Percentiles rank a stretch among this genome's conserved stretches.
Conservation (phyloP, 116 monocot species). For the Cymodocea nodosa region DNA sequence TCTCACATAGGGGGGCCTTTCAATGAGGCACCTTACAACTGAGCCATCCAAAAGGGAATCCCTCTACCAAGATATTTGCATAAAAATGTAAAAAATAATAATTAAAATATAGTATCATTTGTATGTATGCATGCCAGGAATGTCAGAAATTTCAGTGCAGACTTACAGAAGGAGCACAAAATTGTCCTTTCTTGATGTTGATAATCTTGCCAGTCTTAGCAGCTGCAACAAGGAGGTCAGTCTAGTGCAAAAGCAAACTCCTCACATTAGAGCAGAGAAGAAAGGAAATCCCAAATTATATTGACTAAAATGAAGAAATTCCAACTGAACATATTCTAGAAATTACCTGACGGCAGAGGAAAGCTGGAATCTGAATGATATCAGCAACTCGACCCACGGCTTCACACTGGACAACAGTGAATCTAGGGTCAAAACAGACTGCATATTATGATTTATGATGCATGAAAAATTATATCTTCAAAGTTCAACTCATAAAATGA, state of each 20-base stretch:
- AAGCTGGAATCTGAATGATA: conserved; percentile 74
- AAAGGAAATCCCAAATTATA: neutral
- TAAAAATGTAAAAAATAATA: no score
- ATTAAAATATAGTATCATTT: no score
- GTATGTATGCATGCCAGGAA: neutral
- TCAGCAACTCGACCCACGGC: conserved; percentile 90
- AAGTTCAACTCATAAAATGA: no score
- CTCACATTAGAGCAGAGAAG: no score
- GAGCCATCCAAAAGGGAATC: no score
- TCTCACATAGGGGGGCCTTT: no score
- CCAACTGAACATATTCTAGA: neutral
- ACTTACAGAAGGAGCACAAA: conserved; percentile 69
- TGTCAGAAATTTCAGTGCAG: neutral
- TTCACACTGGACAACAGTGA: conserved; percentile 53
- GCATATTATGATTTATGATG: neutral
- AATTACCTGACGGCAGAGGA: conserved; percentile 54
- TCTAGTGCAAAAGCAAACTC: conserved; percentile 18
- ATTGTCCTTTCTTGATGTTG: conserved; percentile 78
- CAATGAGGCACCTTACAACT: no score
- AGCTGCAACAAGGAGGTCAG: conserved; percentile 64
- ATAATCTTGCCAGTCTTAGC: conserved; percentile 64
- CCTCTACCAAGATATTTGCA: no score
- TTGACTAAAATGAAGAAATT: neutral
- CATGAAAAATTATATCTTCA: no score
- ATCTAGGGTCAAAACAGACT: neutral